Conservation (phyloP, 352 stramenopile genomes). For the Globisporangium spinosum region DNA sequence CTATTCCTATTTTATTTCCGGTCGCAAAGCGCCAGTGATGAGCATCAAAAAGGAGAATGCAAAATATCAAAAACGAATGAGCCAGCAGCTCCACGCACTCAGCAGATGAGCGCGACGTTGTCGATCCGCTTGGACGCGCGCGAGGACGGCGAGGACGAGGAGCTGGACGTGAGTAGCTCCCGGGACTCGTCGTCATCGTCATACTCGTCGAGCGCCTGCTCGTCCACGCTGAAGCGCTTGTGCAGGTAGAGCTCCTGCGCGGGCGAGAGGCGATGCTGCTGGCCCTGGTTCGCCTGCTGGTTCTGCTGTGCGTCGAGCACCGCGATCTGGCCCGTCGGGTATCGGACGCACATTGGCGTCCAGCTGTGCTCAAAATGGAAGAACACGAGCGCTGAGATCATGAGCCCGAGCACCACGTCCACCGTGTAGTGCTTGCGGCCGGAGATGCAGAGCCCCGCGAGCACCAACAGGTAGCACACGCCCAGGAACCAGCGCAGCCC, state of each 20-base stretch:
- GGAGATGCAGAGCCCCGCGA: slow-evolving; percentile 55
- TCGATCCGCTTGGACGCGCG: slow-evolving; percentile 27
- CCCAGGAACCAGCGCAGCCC: slow-evolving; percentile 51
- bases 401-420: slow-evolving; percentile 65
- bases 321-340: slow-evolving; percentile 19
- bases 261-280: slow-evolving; percentile 10
- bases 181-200: slow-evolving; percentile 28
- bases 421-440: slow-evolving; percentile 78
- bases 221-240: slow-evolving; percentile 59
- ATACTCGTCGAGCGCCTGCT: slow-evolving; percentile 38
- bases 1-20: slow-evolving; percentile 7
- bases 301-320: slow-evolving; percentile 22
- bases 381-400: slow-evolving; percentile 66
- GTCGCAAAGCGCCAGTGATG: not conserved
- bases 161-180: slow-evolving; percentile 11
- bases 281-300: slow-evolving; percentile 12
- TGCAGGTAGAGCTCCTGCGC: slow-evolving; percentile 24
- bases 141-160: not conserved
- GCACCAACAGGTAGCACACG: slow-evolving; percentile 43
- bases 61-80: not conserved
- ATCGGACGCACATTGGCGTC: slow-evolving; percentile 48
- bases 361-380: slow-evolving; percentile 80
- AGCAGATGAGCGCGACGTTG: slow-evolving; percentile 46
- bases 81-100: slow-evolving; percentile 6
- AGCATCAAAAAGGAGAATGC: not conserved